Evolutionary conservation across 78 protist species (phyloP), one percentile per base, ranked within the genome.

Genomic region (Parvularia atlantis): DNA sequence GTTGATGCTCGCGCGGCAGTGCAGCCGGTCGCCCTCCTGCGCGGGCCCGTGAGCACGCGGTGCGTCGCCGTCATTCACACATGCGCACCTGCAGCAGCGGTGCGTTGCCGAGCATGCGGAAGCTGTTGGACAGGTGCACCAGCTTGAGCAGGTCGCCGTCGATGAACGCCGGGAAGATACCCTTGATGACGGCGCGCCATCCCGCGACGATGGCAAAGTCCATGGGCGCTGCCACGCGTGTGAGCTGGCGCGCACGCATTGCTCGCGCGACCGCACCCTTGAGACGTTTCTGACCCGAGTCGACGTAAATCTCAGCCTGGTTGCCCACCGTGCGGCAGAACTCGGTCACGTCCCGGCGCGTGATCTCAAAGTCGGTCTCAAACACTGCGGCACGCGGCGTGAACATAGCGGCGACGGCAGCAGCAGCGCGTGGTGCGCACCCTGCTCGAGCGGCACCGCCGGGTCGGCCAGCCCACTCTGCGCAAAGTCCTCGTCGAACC

Each of bases 141-240:
- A 84, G 67, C 39, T 26, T 9, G n/a, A 73, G 50, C 41, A 77
- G 35, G 36, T 77, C 70, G 35, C 76, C 80, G 40, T 71, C 66
- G 43, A 83, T 10, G 37, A 59, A 1, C 17, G 30, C 20, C 30
- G 68, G 39, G 41, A 83, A 54, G 31, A 83, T 13, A 13, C 75
- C 30, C 17, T 63, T 20, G 63, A 76, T 69, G 46, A 83, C 13
- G 33, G 82, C 69, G 24, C 60, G 16, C 87, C 87, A 83, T 2
- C 74, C 81, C 11, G 20, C 69, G 20, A 82, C 86, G 28, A 82
- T 82, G 41, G 79, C 82, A 26, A 43, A 71, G 76, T 83, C 87
- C 66, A 83, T 61, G 30, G 82, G 82, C 28, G 77, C 77, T 0
- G 19, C 63, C 19, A 41, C 7, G 22, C 69, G 79, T 41, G 73